These are phyloP conservation scores for Phytophthora nicotianae DNA, from an alignment of 352 stramenopile species.

Conservation along the genomic window DNA sequence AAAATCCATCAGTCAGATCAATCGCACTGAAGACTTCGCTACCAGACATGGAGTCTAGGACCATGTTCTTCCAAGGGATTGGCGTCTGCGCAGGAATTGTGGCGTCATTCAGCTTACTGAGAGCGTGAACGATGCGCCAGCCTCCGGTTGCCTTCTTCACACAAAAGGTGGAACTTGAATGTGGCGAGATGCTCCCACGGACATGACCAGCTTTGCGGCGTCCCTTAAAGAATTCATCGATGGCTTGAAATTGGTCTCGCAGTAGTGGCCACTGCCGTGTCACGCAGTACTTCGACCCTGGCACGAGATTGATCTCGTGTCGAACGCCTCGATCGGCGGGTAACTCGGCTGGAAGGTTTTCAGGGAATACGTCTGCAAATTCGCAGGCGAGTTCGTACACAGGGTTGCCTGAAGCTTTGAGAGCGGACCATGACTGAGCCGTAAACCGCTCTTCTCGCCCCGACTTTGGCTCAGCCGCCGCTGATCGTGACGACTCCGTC, in stretches of 20 bases:
- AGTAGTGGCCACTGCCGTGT: no score
- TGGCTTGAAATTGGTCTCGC: no score
- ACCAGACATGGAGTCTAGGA: background rate
- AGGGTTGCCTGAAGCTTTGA: conserved; percentile 3
- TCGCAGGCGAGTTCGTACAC: conserved; percentile 16
- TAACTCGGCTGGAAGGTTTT: conserved; percentile 23
- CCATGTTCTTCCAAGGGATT: background rate
- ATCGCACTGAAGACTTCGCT: background rate
- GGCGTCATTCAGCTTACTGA: background rate
- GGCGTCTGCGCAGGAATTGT: background rate
- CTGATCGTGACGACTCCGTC: background rate
- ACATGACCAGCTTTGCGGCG: background rate
- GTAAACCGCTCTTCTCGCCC: background rate
- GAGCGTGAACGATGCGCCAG: background rate
- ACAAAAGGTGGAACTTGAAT: background rate
- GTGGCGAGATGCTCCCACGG: background rate
- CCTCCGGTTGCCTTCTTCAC: background rate
- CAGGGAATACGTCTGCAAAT: conserved; percentile 22
- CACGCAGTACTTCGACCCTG: conserved; percentile 9
- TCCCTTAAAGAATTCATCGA: no score
- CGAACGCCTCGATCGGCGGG: background rate
- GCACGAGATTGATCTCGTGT: conserved; percentile 18
- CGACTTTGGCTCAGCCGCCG: background rate
- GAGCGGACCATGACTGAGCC: background rate
- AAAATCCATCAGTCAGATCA: background rate